Evolutionary conservation across 257 asterid genomes (phyloP).

Genomic region (Eustoma russellianum): DNA sequence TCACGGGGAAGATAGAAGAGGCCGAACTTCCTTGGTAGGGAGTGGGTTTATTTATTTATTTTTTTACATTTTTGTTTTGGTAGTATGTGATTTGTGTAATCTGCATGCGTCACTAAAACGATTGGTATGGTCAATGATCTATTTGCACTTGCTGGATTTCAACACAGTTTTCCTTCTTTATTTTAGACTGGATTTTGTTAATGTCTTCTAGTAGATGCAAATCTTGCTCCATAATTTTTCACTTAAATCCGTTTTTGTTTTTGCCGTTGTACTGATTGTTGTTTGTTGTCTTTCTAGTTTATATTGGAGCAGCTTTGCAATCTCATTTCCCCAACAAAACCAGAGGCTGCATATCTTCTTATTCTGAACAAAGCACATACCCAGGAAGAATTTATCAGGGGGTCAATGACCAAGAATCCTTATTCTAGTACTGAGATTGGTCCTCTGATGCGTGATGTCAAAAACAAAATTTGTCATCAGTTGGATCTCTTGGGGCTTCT

Average conservation of each 20-base stretch:
- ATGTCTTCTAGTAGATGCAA: too few relatives aligned
- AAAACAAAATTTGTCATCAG: conserved; percentile 96
- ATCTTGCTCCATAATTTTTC: background rate
- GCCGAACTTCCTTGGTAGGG: conserved; percentile 85
- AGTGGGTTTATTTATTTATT: conserved; percentile 6
- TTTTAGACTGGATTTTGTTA: too few relatives aligned
- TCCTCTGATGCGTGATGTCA: conserved; percentile 99
- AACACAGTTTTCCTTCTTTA: too few relatives aligned
- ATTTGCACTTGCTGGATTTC: background rate
- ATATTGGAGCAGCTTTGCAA: conserved; percentile 99
- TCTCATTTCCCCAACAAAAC: conserved; percentile 90
- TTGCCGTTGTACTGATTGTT: too few relatives aligned
- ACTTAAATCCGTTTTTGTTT: background rate
- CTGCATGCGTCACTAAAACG: background rate
- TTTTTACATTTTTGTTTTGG: background rate
- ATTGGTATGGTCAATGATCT: background rate
- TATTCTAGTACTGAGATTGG: conserved; percentile 96
- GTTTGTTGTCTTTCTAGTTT: conserved; percentile 39
- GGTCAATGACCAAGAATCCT: conserved; percentile 99
- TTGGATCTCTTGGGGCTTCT: conserved; percentile 90
- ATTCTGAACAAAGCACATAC: conserved; percentile 94
- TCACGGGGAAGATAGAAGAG: conserved; percentile 78
- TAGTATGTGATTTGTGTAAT: background rate
- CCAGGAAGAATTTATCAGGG: conserved; percentile 98
- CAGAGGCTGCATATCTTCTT: conserved; percentile 72